Evolutionary conservation across 208 protist species (phyloP).

Genomic region (Leishmania mexicana): DNA sequence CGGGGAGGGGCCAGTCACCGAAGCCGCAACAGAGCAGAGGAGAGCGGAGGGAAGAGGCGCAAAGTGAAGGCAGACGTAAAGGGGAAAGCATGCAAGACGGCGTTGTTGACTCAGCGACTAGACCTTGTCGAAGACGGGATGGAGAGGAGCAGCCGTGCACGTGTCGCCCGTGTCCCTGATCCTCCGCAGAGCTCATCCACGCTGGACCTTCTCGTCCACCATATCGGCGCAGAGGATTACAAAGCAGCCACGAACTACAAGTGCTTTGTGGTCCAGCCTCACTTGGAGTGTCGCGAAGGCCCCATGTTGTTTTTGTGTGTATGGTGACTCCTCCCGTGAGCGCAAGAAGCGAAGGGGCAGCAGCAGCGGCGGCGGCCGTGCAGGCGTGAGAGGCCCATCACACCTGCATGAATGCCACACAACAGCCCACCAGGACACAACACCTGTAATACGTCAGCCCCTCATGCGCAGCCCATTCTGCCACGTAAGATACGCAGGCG

Average conservation of each 20-base stretch:
- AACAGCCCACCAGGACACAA: neutral
- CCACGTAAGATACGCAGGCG: conserved; percentile 36
- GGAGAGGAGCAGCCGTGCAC: neutral
- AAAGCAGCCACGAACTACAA: neutral
- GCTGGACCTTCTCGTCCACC: neutral
- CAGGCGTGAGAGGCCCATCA: neutral
- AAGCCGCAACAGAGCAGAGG: neutral
- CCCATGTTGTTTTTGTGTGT: neutral
- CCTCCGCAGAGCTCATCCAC: neutral
- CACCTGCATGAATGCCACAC: neutral
- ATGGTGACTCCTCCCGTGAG: neutral
- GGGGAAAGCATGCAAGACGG: neutral
- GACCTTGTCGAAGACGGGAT: neutral
- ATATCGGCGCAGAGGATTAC: neutral
- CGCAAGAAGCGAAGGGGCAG: neutral
- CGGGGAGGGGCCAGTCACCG: neutral
- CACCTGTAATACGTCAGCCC: neutral
- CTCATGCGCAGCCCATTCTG: conserved; percentile 33
- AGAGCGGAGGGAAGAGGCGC: neutral
- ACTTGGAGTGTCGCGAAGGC: neutral
- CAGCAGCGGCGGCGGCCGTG: neutral
- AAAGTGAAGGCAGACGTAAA: neutral
- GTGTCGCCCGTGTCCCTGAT: neutral
- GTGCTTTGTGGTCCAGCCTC: neutral
- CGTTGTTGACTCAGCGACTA: neutral